phyloP scores from a whole-genome alignment of 495 filamentous ascomycete genomes.

The Alectoria sarmentosa region DNA sequence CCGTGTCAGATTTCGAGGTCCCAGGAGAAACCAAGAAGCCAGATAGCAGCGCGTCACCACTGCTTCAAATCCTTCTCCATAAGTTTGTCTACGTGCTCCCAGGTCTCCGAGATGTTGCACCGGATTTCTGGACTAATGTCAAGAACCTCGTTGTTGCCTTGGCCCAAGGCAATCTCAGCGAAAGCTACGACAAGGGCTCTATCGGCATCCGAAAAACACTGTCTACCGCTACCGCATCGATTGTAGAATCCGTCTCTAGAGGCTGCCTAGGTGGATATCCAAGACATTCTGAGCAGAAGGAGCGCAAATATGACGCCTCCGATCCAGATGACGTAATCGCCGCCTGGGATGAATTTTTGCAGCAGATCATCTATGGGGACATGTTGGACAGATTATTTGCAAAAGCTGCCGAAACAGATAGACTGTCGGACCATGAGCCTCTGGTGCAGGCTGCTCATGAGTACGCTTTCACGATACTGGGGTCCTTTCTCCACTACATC shows the following conservation, averaged over 20 bases:
- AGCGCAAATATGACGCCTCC: constrained; percentile 44
- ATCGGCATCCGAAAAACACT: constrained; percentile 58
- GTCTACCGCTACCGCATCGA: constrained; percentile 52
- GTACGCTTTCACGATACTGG: constrained; percentile 41
- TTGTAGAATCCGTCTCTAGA: constrained; percentile 53
- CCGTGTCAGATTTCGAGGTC: constrained; percentile 51
- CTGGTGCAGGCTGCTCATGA: constrained; percentile 50
- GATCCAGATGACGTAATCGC: constrained; percentile 44
- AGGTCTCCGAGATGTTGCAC: constrained; percentile 47
- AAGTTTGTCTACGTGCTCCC: constrained; percentile 51
- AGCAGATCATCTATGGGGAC: constrained; percentile 51
- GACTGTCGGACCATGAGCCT: constrained; percentile 49
- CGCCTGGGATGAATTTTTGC: constrained; percentile 51
- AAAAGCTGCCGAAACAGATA: constrained; percentile 44
- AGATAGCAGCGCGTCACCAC: constrained; percentile 42
- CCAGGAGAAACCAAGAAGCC: constrained; percentile 39
- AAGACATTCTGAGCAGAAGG: constrained; percentile 28
- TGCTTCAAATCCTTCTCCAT: constrained; percentile 52
- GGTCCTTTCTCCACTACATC: constrained; percentile 56
- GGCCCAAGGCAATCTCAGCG: constrained; percentile 52
- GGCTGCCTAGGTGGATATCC: constrained; percentile 47
- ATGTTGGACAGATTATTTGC: constrained; percentile 51
- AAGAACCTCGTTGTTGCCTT: constrained; percentile 40
- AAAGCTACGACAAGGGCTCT: constrained; percentile 62
- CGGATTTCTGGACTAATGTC: constrained; percentile 52